Evolutionary conservation across 2,329 filamentous ascomycete genomes (phyloP), one percentile per base, ranked within the genome.

Genomic region (Verticillium albo-atrum): DNA sequence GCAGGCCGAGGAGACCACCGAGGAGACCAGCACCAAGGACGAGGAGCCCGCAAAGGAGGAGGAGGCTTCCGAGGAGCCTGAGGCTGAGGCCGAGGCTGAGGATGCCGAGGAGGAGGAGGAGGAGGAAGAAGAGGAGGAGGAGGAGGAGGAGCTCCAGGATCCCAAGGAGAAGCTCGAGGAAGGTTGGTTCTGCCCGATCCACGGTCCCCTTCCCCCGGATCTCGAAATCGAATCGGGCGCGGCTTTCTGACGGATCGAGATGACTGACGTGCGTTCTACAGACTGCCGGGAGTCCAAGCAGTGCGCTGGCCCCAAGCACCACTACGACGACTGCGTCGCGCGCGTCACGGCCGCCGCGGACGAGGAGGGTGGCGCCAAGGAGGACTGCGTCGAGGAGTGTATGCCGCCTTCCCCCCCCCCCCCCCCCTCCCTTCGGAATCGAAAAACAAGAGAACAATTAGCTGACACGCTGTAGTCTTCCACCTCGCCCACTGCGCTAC

Each of bases 381-480:
- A 99, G 85, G 93, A 98, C 82, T 99, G 95, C 72, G 92, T 98
- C 68, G 95, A 99, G 84, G 95, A 99, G 84, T 99, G 95, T 98
- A 89, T 79, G 93, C 20, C 27, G 12, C n/a, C 23, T 15, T 25
- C 15, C 47, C 51, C 14, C 26, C 51, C n/a, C n/a, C n/a, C n/a
- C n/a, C n/a, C n/a, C n/a, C n/a, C n/a, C n/a, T n/a, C n/a, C n/a
- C n/a, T n/a, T n/a, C n/a, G n/a, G n/a, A n/a, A n/a, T n/a, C n/a
- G n/a, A n/a, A n/a, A n/a, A n/a, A n/a, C n/a, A n/a, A n/a, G n/a
- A n/a, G n/a, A n/a, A n/a, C n/a, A 17, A 4, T 28, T 28, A 6
- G 37, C 55, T 51, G 55, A 57, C 42, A n/a, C 20, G 10, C 3
- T 56, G n/a, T 69, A 97, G 94, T 97, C 84, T 99, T 99, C 90